Evolutionary conservation across 495 filamentous ascomycete genomes (phyloP), one percentile per base, ranked within the genome.

Genomic region (Penicillium simplicissimum): DNA sequence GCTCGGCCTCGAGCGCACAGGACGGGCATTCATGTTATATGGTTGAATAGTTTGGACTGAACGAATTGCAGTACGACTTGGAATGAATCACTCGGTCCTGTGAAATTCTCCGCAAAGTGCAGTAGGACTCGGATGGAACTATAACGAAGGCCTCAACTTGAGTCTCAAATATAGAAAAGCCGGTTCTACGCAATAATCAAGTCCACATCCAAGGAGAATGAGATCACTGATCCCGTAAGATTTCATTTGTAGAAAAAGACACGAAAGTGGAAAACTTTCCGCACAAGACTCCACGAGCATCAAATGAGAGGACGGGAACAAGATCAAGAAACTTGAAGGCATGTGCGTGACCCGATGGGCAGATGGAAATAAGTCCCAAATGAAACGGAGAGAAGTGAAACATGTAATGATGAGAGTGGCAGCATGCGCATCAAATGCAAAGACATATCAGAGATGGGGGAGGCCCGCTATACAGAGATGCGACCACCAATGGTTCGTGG

Each of bases 171-270:
- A 1, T 3, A 25, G 23, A 3, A 25, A 23, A 23, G 42, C 11
- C 8, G 6, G 42, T 10, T 49, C 21, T 49, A 49, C 4, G 10
- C 28, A 49, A 31, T 28, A 15, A 11, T 14, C 13, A 49, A 8
- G 8, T 15, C 25, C 5, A 49, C 6, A 31, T 25, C 45, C 45
- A 31, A 15, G 14, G 13, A 25, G 31, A 31, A 28, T n/a, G 45
- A 49, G 45, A 49, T n/a, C 45, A 31, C 25, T 49, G 45, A 49
- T 31, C 23, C 28, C 45, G 28, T 49, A 11, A 49, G 45, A 49
- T 49, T 48, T 23, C 28, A 49, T 14, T 31, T 7, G 28, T 25
- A 23, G 25, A 14, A 31, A 49, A 49, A 13, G 45, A 49, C 28
- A 49, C 21, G 31, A 49, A n/a, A 31, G 4, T 6, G 23, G 14